Conservation (phyloP, 2,329 filamentous ascomycete species). For the Celoporthe dispersa region DNA sequence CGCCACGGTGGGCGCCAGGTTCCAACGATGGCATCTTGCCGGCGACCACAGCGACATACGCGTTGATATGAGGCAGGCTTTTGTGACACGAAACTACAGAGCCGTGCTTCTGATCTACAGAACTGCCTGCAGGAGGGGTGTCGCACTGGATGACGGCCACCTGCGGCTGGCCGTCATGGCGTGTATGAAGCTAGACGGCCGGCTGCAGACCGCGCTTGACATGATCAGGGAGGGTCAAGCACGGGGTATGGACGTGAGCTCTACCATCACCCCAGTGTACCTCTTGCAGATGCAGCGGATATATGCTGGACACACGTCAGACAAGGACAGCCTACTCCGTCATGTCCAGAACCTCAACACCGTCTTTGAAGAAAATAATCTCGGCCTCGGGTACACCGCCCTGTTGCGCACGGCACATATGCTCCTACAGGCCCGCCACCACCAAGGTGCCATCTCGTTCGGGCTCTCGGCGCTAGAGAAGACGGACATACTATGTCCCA, state of each 20-base stretch:
- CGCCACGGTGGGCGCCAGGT: constrained; percentile 14
- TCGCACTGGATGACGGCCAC: constrained; percentile 46
- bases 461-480: constrained; percentile 36
- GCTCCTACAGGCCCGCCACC: constrained; percentile 36
- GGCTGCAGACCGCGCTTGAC: constrained; percentile 40
- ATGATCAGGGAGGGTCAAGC: constrained; percentile 47
- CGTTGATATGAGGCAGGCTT: constrained; percentile 26
- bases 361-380: constrained; percentile 31
- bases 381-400: constrained; percentile 34
- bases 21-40: constrained; percentile 12
- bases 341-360: constrained; percentile 33
- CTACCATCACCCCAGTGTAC: constrained; percentile 46
- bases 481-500: constrained; percentile 28
- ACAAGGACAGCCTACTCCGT: constrained; percentile 31
- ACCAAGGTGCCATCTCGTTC: constrained; percentile 36
- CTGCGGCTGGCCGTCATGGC: constrained; percentile 54
- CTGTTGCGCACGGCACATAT: constrained; percentile 39
- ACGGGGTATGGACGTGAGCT: constrained; percentile 47
- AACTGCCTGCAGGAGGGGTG: constrained; percentile 40
- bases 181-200: constrained; percentile 39
- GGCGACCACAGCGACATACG: constrained; percentile 19
- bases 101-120: constrained; percentile 42
- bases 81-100: constrained; percentile 16
- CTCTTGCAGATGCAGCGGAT: constrained; percentile 43
- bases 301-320: constrained; percentile 31